A percentile compares a stretch with the other conserved stretches of the same genome.
These are phyloP conservation scores for Cercospora beticola DNA, from an alignment of 2,329 filamentous ascomycete species.

Conservation along the genomic window DNA sequence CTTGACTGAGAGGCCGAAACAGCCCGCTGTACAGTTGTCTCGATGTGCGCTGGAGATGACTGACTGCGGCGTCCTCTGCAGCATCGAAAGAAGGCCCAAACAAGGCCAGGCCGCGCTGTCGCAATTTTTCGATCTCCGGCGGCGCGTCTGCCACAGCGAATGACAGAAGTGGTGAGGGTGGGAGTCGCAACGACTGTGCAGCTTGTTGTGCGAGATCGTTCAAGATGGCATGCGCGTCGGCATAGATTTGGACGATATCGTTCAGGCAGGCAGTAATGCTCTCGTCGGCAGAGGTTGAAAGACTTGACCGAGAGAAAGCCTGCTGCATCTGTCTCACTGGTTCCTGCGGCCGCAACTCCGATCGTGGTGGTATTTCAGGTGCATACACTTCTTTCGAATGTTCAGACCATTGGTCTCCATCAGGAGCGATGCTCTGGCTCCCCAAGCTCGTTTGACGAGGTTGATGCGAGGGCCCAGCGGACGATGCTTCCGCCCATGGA, in stretches of 20 bases:
- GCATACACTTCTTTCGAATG: neutral
- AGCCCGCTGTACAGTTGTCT: constrained; percentile 26
- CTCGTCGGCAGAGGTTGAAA: neutral
- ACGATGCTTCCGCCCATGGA: constrained; percentile 8
- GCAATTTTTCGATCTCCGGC: constrained; percentile 31
- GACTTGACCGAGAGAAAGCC: neutral
- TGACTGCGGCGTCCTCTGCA: constrained; percentile 32
- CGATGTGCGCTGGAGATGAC: constrained; percentile 30
- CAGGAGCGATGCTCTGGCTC: neutral
- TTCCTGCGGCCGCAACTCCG: neutral
- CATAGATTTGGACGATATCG: constrained; percentile 6
- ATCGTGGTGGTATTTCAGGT: neutral
- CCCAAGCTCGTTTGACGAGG: neutral
- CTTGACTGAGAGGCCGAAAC: neutral
- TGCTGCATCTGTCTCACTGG: neutral
- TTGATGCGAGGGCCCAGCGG: neutral
- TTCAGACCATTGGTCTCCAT: neutral
- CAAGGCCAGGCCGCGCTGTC: constrained; percentile 27
- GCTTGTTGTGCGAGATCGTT: neutral
- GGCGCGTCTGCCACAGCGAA: constrained; percentile 9
- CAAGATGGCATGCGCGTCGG: neutral
- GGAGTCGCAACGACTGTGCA: neutral
- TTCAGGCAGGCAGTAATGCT: neutral
- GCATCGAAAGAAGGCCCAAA: constrained; percentile 31
- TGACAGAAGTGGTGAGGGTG: constrained; percentile 5